Percentiles rank a stretch among this genome's conserved stretches.
Conservation (phyloP, 352 stramenopile species). For the Phytophthora vignae region DNA sequence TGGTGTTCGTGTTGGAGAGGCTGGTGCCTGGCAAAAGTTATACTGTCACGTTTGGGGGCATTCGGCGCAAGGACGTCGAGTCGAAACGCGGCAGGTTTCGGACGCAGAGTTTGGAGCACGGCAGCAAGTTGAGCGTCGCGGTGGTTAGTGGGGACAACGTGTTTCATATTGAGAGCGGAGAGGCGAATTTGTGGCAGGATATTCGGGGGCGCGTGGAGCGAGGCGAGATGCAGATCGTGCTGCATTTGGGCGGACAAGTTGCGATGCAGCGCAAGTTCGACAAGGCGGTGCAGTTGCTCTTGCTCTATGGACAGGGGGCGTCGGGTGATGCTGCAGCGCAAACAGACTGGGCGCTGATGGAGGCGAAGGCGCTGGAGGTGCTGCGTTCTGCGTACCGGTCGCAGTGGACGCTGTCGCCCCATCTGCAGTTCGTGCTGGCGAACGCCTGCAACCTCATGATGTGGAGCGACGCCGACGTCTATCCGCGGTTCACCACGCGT, state of each 20-base stretch:
- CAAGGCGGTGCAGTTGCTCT: constrained; percentile 63
- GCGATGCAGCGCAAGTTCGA: constrained; percentile 76
- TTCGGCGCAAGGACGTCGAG: constrained; percentile 49
- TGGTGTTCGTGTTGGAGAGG: constrained; percentile 47
- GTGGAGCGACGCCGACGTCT: constrained; percentile 80
- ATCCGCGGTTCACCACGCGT: constrained; percentile 67
- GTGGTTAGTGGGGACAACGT: constrained; percentile 63
- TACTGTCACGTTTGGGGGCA: constrained; percentile 62
- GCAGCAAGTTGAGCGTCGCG: constrained; percentile 33
- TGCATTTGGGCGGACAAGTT: constrained; percentile 81
- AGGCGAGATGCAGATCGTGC: constrained; percentile 44
- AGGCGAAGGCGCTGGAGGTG: constrained; percentile 56
- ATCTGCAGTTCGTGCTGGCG: constrained; percentile 63
- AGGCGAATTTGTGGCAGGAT: constrained; percentile 59
- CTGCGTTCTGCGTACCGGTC: constrained; percentile 73
- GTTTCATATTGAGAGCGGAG: constrained; percentile 52
- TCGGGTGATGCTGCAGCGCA: constrained; percentile 9
- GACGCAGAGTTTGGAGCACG: constrained; percentile 53
- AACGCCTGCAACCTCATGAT: constrained; percentile 85
- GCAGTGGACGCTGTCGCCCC: constrained; percentile 64
- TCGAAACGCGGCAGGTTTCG: constrained; percentile 48
- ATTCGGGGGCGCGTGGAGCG: constrained; percentile 47
- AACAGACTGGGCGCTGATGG: constrained; percentile 52
- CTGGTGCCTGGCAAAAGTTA: constrained; percentile 69
- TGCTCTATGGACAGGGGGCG: constrained; percentile 53